phyloP scores from a whole-genome alignment of 257 asterid species.

The Jacaranda copaia region DNA sequence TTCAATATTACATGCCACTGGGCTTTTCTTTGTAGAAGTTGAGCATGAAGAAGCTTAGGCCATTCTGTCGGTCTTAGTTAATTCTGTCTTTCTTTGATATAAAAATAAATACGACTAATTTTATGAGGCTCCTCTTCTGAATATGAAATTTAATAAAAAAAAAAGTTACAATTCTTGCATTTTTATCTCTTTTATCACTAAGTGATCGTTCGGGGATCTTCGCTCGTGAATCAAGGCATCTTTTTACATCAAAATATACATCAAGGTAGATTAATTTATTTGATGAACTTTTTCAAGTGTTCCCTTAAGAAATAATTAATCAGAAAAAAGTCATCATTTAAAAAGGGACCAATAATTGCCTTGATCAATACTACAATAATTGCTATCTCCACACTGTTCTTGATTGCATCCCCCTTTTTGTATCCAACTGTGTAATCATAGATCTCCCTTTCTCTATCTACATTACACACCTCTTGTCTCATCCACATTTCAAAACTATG shows the following conservation, averaged over 20 bases:
- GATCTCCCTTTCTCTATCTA: not conserved
- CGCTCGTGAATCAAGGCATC: no score
- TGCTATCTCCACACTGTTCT: conserved; percentile 38
- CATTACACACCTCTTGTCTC: not conserved
- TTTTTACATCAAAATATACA: conserved; percentile 16
- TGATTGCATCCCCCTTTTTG: conserved; percentile 42
- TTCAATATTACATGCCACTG: no score
- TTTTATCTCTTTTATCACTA: no score
- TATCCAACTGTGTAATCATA: not conserved
- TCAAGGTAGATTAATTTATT: conserved; percentile 9
- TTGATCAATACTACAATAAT: conserved; percentile 50
- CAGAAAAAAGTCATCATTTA: conserved; percentile 11
- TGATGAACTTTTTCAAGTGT: conserved; percentile 19
- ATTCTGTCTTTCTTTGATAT: no score
- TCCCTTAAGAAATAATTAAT: conserved; percentile 19
- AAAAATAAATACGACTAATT: no score
- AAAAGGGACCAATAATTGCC: conserved; percentile 67
- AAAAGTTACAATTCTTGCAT: no score
- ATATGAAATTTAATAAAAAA: no score
- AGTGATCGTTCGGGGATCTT: no score
- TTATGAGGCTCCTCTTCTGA: no score
- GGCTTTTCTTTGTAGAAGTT: no score
- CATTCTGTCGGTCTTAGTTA: no score
- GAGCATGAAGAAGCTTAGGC: no score
- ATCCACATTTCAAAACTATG: not conserved